These are phyloP conservation scores for Clarireedia sp. DNA, from an alignment of 2,329 filamentous ascomycete genomes.

Conservation along the genomic window DNA sequence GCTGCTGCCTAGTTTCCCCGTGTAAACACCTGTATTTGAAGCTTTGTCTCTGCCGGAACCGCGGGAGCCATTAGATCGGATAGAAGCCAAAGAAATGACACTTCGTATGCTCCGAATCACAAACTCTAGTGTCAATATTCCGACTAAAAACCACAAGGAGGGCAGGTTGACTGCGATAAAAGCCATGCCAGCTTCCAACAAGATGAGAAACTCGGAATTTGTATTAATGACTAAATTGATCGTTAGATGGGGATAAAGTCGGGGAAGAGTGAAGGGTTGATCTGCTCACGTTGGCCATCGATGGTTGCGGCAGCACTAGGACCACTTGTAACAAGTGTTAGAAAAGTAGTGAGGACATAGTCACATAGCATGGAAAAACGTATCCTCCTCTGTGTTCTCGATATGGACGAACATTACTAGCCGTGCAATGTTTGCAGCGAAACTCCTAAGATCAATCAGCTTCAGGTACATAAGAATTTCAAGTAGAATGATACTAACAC, in stretches of 20 bases:
- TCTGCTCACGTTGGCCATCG: not conserved
- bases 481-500: not conserved
- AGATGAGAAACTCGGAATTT: not conserved
- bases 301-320: not conserved
- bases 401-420: not conserved
- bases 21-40: not conserved
- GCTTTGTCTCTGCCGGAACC: not conserved
- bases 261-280: not conserved
- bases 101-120: not conserved
- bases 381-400: not conserved
- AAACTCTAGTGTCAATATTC: not conserved
- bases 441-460: not conserved
- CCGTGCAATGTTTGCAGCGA: not conserved
- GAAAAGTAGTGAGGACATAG: not conserved
- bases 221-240: not conserved
- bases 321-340: not conserved
- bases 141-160: not conserved
- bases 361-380: not conserved
- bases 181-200: not conserved
- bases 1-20: not conserved
- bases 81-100: not conserved
- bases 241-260: not conserved
- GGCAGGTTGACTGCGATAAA: constrained; percentile 3
- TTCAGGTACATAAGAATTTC: not conserved
- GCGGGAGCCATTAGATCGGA: not conserved